phyloP scores from a whole-genome alignment of 2,329 filamentous ascomycete species.

The Fusarium annulatum region DNA sequence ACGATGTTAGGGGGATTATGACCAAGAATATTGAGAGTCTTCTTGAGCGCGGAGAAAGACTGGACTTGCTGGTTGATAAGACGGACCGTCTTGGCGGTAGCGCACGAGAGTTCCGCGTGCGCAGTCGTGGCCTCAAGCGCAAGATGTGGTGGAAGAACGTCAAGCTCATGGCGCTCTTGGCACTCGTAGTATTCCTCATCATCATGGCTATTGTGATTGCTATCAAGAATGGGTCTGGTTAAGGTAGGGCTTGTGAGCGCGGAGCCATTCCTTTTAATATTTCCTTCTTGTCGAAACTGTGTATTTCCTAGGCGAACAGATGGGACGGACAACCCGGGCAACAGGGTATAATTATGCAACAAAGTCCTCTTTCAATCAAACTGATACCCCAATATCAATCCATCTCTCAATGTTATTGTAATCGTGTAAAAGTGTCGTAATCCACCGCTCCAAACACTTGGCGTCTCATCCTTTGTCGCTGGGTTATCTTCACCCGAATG shows the following conservation, averaged over 20 bases:
- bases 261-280: constrained; percentile 33
- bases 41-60: constrained; percentile 89
- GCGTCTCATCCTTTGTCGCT: background rate
- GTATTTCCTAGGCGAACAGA: constrained; percentile 39
- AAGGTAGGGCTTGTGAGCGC: constrained; percentile 6
- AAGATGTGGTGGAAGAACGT: constrained; percentile 99
- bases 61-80: constrained; percentile 95
- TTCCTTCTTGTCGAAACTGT: constrained; percentile 32
- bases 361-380: constrained; percentile 38
- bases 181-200: constrained; percentile 73
- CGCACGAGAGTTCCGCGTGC: constrained; percentile 88
- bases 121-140: constrained; percentile 86
- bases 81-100: constrained; percentile 91
- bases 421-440: constrained; percentile 3
- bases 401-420: background rate
- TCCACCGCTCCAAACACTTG: background rate
- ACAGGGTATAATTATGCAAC: constrained; percentile 43
- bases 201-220: constrained; percentile 66
- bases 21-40: constrained; percentile 93
- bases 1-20: constrained; percentile 93
- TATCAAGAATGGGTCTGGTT: constrained; percentile 55
- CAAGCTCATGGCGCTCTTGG: constrained; percentile 86
- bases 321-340: constrained; percentile 31
- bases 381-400: constrained; percentile 17
- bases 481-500: background rate